Base-by-base conservation (phyloP, 2,329 filamentous ascomycete genomes). In the Aspergillus niger region DNA sequence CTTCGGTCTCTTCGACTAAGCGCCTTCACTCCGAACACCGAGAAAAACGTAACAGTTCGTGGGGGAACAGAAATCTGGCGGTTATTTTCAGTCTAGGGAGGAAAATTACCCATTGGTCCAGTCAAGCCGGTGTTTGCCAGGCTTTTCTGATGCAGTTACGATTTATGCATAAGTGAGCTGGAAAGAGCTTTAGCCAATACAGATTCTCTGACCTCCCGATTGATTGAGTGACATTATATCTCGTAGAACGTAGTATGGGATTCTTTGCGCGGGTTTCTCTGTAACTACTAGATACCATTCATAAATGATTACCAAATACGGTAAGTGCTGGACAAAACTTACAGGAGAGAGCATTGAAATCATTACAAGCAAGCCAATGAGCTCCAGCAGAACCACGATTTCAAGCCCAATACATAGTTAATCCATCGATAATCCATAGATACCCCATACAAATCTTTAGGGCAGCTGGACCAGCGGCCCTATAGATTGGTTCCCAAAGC, bases 1-100 rank as follows among this genome's bases (percentile, higher is more conserved):
- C 81, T 86, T 85, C 79, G 86, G 86, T 85, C 85, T 89, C 64
- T 89, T 89, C 84, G 86, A 89, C 81, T 82, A 80, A 80, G 68
- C 70, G 71, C 49, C 68, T 36, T 69, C 57, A 51, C 39, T 51
- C 39, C 59, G 58, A 63, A 69, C 69, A 67, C 74, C 67, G 72
- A 75, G 76, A 68, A 63, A 58, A 55, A 36, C 65, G 64, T 74
- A 83, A 81, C 83, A 89, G 83, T 89, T 87, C 80, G 87, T 89
- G 81, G 89, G 89, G 80, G 88, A 89, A 77, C 64, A 70, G 72
- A 68, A 61, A 63, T 73, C 71, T 74, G 71, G 67, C 67, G 67
- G 67, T 67, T 69, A 65, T 67, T 59, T 67, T 66, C 72, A 68
- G 64, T 67, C 66, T 67, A 67, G 70, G 66, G 70, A 68, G 63